Evolutionary conservation across 176 grass and related monocot genomes (phyloP).

Genomic region (Areca catechu): DNA sequence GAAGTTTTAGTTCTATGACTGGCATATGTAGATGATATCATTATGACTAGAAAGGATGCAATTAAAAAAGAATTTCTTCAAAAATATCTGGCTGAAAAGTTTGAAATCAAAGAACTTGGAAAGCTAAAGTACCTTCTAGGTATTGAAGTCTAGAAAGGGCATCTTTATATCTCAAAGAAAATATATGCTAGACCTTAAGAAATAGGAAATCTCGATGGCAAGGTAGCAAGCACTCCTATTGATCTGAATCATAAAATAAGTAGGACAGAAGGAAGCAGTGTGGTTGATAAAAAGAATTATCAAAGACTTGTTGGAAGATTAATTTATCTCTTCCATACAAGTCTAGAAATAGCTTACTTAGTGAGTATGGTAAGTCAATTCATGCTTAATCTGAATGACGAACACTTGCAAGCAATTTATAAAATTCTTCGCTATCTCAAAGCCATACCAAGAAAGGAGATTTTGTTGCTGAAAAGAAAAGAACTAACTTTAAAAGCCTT

Average conservation of each 20-base stretch:
- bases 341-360: background rate
- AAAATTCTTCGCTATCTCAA: conserved; percentile 4
- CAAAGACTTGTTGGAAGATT: background rate
- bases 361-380: background rate
- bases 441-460: background rate
- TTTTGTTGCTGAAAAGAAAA: background rate
- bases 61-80: too few species aligned
- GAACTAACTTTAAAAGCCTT: background rate
- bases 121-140: too few species aligned
- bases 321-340: conserved; percentile 9
- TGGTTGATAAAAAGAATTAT: background rate
- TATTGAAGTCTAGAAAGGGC: too few species aligned
- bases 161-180: too few species aligned
- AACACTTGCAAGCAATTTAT: background rate
- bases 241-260: too few species aligned
- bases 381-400: conserved; percentile 6
- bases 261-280: too few species aligned
- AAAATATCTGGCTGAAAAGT: too few species aligned
- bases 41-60: too few species aligned
- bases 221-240: too few species aligned
- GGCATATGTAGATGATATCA: conserved; percentile 1
- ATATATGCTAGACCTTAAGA: too few species aligned
- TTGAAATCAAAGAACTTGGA: too few species aligned
- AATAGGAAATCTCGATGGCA: too few species aligned
- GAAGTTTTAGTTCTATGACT: background rate